Conservation (phyloP, 1,284 basidiomycete species). For the Mixia osmundae region DNA sequence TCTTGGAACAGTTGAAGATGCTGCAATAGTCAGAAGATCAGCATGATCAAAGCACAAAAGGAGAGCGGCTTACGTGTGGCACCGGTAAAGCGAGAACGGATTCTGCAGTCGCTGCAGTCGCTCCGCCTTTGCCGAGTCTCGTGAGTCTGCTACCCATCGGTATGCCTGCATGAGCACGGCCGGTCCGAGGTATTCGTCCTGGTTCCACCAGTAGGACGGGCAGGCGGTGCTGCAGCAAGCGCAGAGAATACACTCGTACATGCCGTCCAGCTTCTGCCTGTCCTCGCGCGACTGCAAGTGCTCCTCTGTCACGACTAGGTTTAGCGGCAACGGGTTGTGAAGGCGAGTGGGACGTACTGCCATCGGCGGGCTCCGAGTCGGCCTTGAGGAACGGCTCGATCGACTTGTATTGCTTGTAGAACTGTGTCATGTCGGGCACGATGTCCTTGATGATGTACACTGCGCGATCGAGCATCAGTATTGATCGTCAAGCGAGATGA, state of each 20-base stretch:
- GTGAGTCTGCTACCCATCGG: constrained; percentile 92
- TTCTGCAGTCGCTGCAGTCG: constrained; percentile 86
- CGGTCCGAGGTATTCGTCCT: constrained; percentile 92
- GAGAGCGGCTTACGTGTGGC: constrained; percentile 81
- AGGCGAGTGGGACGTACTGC: too few species aligned
- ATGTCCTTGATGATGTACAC: constrained; percentile 99
- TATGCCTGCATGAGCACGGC: constrained; percentile 66
- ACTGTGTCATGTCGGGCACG: constrained; percentile 47
- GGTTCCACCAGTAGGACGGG: constrained; percentile 96
- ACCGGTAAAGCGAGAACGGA: constrained; percentile 64
- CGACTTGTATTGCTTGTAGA: constrained; percentile 99
- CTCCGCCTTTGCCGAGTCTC: constrained; percentile 56
- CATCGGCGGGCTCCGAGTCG: constrained; percentile 14
- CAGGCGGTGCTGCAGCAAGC: constrained; percentile 93
- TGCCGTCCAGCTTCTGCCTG: constrained; percentile 81
- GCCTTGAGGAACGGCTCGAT: constrained; percentile 38
- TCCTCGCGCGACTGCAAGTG: constrained; percentile 77
- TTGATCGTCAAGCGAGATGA: neutral
- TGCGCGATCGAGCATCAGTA: constrained; percentile 20
- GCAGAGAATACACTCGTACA: constrained; percentile 75
- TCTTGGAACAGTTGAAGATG: constrained; percentile 8
- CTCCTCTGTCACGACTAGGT: too few species aligned
- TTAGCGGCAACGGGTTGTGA: too few species aligned
- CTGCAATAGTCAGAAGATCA: neutral
- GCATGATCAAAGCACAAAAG: constrained; percentile 17